phyloP scores from a whole-genome alignment of 495 filamentous ascomycete genomes.

The Talaromyces stipitatus region DNA sequence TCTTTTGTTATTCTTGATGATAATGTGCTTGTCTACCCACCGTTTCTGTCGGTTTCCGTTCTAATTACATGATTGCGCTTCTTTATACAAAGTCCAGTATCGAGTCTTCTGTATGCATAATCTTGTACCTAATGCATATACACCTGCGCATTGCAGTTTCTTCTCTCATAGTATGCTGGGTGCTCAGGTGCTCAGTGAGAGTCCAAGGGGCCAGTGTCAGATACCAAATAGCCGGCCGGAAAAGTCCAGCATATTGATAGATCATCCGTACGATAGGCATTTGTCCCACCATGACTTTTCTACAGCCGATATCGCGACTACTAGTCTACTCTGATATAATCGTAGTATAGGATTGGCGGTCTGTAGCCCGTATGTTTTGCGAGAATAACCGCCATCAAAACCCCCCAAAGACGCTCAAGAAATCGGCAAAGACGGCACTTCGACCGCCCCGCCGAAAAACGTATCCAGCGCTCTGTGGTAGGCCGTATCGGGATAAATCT shows the following conservation, averaged over 20 bases:
- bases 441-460: background rate
- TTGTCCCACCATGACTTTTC: too few species aligned
- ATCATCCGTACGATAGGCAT: background rate
- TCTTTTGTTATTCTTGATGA: background rate
- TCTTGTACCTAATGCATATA: conserved; percentile 1
- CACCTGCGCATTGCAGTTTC: background rate
- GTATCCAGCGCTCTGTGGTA: too few species aligned
- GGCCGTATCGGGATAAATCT: background rate
- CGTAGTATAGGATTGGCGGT: too few species aligned
- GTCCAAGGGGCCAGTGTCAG: background rate
- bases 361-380: background rate
- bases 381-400: background rate
- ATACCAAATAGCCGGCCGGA: background rate
- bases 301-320: too few species aligned
- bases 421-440: background rate
- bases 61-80: background rate
- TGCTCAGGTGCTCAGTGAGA: too few species aligned
- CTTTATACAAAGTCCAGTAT: background rate
- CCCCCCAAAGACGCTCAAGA: background rate
- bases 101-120: background rate
- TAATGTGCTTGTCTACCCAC: background rate
- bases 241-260: background rate
- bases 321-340: too few species aligned
- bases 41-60: background rate
- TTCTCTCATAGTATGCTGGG: background rate